These are phyloP conservation scores for Epithele typhae DNA, from an alignment of 768 basidiomycete genomes.

Conservation along the genomic window DNA sequence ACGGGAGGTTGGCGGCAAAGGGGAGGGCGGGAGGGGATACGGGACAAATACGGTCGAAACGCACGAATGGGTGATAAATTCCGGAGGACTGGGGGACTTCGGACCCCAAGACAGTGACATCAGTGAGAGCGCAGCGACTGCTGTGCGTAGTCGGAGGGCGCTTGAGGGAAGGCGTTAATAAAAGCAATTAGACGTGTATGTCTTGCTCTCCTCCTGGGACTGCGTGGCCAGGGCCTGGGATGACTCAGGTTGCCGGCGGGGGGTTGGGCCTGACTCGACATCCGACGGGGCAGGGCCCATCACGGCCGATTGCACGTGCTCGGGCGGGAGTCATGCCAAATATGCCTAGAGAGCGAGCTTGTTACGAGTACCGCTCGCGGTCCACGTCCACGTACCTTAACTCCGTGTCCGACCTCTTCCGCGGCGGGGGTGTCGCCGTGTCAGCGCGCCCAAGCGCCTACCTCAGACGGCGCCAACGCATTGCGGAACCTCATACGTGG, in stretches of 20 bases:
- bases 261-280: conserved; percentile 13
- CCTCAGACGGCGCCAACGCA: too few relatives aligned
- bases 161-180: neutral
- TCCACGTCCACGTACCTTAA: conserved; percentile 6
- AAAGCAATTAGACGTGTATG: conserved; percentile 14
- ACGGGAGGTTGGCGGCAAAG: too few relatives aligned
- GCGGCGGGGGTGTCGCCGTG: too few relatives aligned
- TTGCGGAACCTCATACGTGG: too few relatives aligned
- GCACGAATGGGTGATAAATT: conserved; percentile 13
- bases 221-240: conserved; percentile 2
- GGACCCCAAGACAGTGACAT: conserved; percentile 8
- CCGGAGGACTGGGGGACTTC: conserved; percentile 3
- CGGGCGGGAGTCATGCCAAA: conserved; percentile 11
- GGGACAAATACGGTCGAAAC: too few relatives aligned
- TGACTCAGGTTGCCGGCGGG: conserved; percentile 10
- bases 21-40: neutral
- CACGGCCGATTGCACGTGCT: conserved; percentile 11
- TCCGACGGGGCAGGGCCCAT: conserved; percentile 6
- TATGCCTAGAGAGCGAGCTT: conserved; percentile 1
- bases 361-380: too few relatives aligned
- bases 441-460: too few relatives aligned
- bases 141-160: conserved; percentile 6
- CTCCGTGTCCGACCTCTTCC: neutral
- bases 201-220: conserved; percentile 9
- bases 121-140: conserved; percentile 14